Conservation (phyloP, 2,329 filamentous ascomycete genomes). For the Fusarium haematococcum region DNA sequence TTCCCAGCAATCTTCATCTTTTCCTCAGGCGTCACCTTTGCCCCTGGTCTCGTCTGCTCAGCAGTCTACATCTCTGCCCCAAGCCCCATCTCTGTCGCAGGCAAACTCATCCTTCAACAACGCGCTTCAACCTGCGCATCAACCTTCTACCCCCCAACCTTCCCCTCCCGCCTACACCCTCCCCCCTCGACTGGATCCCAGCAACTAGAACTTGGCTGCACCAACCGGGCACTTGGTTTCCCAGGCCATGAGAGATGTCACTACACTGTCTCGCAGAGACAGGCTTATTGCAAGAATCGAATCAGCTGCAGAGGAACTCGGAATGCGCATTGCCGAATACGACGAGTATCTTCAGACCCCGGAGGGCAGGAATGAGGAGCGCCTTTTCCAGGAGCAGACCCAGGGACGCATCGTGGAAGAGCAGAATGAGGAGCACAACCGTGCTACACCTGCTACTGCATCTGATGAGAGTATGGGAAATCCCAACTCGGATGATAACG, state of each 20-base stretch:
- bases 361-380: constrained; percentile 44
- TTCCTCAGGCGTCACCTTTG: neutral
- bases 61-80: neutral
- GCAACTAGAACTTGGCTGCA: constrained; percentile 49
- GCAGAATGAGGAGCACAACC: constrained; percentile 38
- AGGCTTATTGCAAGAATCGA: constrained; percentile 65
- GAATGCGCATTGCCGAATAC: constrained; percentile 64
- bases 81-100: neutral
- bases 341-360: constrained; percentile 55
- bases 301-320: constrained; percentile 65
- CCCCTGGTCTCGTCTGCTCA: neutral
- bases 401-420: neutral
- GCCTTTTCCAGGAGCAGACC: constrained; percentile 19
- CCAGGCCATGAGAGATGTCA: constrained; percentile 60
- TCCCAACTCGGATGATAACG: neutral
- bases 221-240: constrained; percentile 39
- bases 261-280: constrained; percentile 55
- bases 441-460: neutral
- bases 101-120: neutral
- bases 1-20: neutral
- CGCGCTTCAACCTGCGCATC: neutral
- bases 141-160: neutral
- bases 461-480: constrained; percentile 25
- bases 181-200: constrained; percentile 46
- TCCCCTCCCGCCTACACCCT: constrained; percentile 21